phyloP scores from a whole-genome alignment of 805 yeast genomes.

The Suhomyces kilbournensis region DNA sequence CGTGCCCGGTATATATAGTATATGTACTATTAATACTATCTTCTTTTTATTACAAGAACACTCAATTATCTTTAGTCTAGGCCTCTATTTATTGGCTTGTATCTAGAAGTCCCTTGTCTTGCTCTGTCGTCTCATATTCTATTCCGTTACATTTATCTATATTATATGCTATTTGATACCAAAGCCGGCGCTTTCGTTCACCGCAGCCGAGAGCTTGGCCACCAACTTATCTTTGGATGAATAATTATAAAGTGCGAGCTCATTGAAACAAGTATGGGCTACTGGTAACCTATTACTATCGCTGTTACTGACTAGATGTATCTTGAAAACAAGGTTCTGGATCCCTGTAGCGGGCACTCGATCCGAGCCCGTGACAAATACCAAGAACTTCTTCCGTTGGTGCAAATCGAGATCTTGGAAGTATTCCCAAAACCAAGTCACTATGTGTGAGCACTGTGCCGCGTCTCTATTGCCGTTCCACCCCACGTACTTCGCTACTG shows the following conservation, averaged over 20 bases:
- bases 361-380: conserved; percentile 87
- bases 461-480: conserved; percentile 45
- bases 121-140: too few relatives aligned
- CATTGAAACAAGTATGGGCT: conserved; percentile 95
- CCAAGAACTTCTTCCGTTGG: conserved; percentile 61
- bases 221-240: conserved; percentile 49
- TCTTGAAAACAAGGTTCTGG: conserved; percentile 66
- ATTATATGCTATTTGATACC: conserved; percentile 52
- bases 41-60: too few relatives aligned
- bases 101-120: too few relatives aligned
- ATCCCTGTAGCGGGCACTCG: conserved; percentile 92
- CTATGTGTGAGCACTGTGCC: conserved; percentile 38
- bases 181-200: conserved; percentile 82
- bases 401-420: conserved; percentile 43
- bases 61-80: too few relatives aligned
- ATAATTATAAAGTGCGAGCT: conserved; percentile 74
- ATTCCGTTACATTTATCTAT: too few relatives aligned
- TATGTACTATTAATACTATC: too few relatives aligned
- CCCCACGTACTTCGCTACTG: conserved; percentile 73
- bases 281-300: conserved; percentile 61
- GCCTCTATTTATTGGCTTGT: too few relatives aligned
- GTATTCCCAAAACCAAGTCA: conserved; percentile 88
- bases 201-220: conserved; percentile 62
- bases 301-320: conserved; percentile 45
- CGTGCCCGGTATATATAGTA: too few relatives aligned